Base-by-base conservation (phyloP, 257 asterid species). In the Pogostemon cablin region DNA sequence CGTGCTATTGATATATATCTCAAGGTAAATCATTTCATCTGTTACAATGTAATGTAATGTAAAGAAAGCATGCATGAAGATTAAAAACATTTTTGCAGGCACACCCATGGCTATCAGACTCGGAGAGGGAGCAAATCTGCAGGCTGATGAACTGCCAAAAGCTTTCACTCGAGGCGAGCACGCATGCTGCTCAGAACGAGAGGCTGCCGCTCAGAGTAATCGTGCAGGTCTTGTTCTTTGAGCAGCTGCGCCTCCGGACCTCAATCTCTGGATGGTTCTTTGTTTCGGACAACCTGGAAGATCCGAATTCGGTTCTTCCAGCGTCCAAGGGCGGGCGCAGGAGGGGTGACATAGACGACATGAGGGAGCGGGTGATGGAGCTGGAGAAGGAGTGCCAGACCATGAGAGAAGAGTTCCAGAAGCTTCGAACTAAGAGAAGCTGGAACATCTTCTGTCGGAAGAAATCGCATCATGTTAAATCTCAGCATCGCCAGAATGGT, bases 161-260 rank as follows among this genome's bases (percentile, higher is more conserved):
- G 84, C 96, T 93, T 0, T 93, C 98, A 1, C 47, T 91, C 47
- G 99, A 93, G 62, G 99, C 98, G 7, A 87, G 95, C 85, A 91
- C 95, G 0, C 97, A 93, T 20, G 97, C 96, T 0, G 99, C 99
- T 1, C 96, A 91, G 61, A 93, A 91, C 48, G 96, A 93, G 83
- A 80, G 97, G 81, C 85, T 93, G 32, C 99, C 99, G 0, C 87
- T 93, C 5, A 81, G 99, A 58, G 96, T 91, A 44, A 84, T 91
- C 6, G 96, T 93, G 11, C 97, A 89, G 73, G 97, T 91, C 68
- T 34, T 93, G 43, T 93, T 91, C 76, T 93, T 91, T 43, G 98
- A 93, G 77, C 99, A 93, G 79, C 93, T 91, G 9, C 77, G 95
- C 0, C 79, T 91, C 1, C 84, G 98, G 3, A 93, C 98, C 9